Evolutionary conservation across 345 rosid species (phyloP).

Genomic region (Nephelium lappaceum): DNA sequence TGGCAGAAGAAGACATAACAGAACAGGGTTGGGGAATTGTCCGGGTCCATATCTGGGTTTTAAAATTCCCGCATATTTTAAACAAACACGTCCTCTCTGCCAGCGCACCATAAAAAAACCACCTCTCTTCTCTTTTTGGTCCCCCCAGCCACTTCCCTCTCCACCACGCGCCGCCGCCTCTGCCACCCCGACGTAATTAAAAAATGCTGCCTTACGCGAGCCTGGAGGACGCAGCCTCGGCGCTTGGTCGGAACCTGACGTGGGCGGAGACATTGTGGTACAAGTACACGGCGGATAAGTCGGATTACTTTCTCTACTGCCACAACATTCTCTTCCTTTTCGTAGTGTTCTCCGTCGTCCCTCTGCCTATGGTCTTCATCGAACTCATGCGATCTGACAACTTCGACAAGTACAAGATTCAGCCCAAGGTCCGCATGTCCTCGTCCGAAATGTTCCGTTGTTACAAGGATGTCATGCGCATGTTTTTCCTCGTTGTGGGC

Average conservation of each 20-base stretch:
- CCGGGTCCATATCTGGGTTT: not conserved
- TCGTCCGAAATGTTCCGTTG: conserved; percentile 63
- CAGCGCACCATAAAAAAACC: not conserved
- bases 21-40: not conserved
- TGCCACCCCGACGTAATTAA: no score
- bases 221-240: conserved; percentile 60
- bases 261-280: conserved; percentile 73
- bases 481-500: conserved; percentile 78
- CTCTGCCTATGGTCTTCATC: conserved; percentile 62
- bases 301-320: conserved; percentile 83
- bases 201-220: conserved; percentile 77
- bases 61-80: conserved; percentile 39
- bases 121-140: not conserved
- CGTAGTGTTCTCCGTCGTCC: conserved; percentile 67
- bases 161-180: conserved; percentile 20
- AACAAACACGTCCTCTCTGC: conserved; percentile 1
- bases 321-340: conserved; percentile 81
- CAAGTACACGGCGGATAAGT: conserved; percentile 75
- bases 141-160: conserved; percentile 10
- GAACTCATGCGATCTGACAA: conserved; percentile 54
- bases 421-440: conserved; percentile 74
- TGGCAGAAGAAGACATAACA: not conserved
- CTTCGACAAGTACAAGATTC: conserved; percentile 75
- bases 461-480: conserved; percentile 73
- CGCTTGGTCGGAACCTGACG: conserved; percentile 79